Base-by-base conservation (phyloP, 2,329 filamentous ascomycete genomes). In the Lasiodiplodia sp. region DNA sequence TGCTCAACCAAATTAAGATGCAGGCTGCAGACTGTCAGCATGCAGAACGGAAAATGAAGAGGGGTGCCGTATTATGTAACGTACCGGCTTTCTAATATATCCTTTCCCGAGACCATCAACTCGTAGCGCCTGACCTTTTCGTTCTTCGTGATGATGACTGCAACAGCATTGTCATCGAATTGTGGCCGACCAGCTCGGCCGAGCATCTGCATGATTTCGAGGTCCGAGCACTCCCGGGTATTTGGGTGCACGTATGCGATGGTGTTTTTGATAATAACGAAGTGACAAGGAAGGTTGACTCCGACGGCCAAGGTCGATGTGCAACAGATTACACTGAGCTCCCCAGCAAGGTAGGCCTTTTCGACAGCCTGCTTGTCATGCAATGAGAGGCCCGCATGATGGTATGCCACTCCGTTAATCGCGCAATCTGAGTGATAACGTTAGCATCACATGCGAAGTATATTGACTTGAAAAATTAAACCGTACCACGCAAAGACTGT, bases 121-220 rank as follows among this genome's bases (percentile, higher is more conserved):
- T 94, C 87, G 74, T 96, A 96, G 62, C 87, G 85, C 2, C 83
- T 74, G 6, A 88, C 86, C 62, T 89, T 91, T 4, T 88, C 82
- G n/a, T 84, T 82, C 28, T 87, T 86, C 0, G 93, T 96, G 82
- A 97, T 88, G 67, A 97, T 94, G 18, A 96, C 89, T 12, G 92
- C 93, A 49, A 89, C 86, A 3, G 92, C 93, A 69, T 83, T 92
- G 62, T 88, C 85, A 73, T 95, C 93, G 71, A 94, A 96, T 74
- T 96, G 93, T 6, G 93, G 93, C 23, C 93, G 85, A 1, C 93
- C 93, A 63, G 93, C 93, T 71, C 93, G 88, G 7, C 93, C 93
- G 60, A 96, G 86, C 93, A 97, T 96, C 74, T 97, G 93, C 90
- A 95, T 95, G 70, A 95, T 86, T 72, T 96, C 93, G 5, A 96